Evolutionary conservation across 192 early-diverging fungal species (phyloP).

Genomic region (Thamnidium elegans): DNA sequence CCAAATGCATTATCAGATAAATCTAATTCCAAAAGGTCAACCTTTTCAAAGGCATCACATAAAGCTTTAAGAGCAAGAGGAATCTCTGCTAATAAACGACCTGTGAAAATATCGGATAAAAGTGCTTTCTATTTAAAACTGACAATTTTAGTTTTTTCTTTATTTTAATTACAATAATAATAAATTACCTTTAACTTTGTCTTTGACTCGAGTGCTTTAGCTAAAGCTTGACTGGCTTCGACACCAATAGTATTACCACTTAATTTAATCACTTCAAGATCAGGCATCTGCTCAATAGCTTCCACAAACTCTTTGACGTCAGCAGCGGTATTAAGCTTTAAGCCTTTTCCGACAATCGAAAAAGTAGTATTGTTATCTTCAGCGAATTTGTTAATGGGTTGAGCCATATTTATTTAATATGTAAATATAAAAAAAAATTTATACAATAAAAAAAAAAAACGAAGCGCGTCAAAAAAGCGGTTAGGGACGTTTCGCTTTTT

Average conservation of each 20-base stretch:
- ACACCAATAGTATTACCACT: conserved; percentile 94
- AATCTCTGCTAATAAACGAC: conserved; percentile 87
- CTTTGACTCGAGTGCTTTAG: conserved; percentile 64
- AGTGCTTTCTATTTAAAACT: conserved; percentile 61
- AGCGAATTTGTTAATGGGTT: conserved; percentile 34
- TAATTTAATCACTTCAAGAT: conserved; percentile 67
- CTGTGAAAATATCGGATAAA: conserved; percentile 92
- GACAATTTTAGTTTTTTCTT: background rate
- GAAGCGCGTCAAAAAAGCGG: too few species aligned
- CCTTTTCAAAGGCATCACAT: conserved; percentile 79
- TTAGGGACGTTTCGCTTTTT: too few species aligned
- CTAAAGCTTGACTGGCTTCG: conserved; percentile 82
- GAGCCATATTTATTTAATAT: conserved; percentile 21
- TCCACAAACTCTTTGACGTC: conserved; percentile 77
- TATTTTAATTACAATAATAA: background rate
- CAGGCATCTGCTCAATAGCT: conserved; percentile 61
- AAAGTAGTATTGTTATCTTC: conserved; percentile 53
- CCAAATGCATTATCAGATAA: conserved; percentile 98
- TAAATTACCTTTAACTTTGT: conserved; percentile 66
- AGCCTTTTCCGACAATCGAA: conserved; percentile 83
- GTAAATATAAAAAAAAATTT: background rate
- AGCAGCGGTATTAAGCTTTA: conserved; percentile 83
- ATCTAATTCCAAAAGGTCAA: conserved; percentile 80
- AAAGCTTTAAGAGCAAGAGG: conserved; percentile 79
- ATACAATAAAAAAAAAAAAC: too few species aligned